A percentile compares a stretch with the other conserved stretches of the same genome.
phyloP scores from a whole-genome alignment of 2,329 filamentous ascomycete genomes.

The Cercospora berteroae region DNA sequence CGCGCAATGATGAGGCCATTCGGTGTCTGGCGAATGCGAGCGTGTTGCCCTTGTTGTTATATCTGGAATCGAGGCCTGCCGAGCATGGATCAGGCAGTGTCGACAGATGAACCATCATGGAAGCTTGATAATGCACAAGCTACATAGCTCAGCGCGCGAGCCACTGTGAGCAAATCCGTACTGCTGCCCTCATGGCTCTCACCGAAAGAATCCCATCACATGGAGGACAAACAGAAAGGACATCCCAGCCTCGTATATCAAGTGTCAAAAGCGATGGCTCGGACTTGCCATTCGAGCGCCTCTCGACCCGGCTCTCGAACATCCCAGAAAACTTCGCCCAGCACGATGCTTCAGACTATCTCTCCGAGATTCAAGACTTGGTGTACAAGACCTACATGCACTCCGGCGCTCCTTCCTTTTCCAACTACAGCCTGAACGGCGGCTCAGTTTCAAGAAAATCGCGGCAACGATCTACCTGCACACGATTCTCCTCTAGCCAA shows the following conservation, averaged over 20 bases:
- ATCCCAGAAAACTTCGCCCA: slow-evolving; percentile 61
- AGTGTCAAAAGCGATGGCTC: not conserved
- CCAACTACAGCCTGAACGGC: not conserved
- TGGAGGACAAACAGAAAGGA: not conserved
- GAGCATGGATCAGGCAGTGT: not conserved
- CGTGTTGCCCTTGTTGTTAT: not conserved
- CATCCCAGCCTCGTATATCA: not conserved
- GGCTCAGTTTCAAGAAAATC: not conserved
- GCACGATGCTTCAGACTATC: slow-evolving; percentile 78
- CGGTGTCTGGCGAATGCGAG: not conserved
- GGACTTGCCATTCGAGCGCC: not conserved
- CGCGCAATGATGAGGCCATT: not conserved
- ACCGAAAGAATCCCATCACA: not conserved
- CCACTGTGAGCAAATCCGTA: too few species aligned
- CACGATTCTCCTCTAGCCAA: not conserved
- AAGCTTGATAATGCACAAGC: not conserved
- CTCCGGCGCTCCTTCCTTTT: not conserved
- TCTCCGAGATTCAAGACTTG: slow-evolving; percentile 72
- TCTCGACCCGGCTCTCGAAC: not conserved
- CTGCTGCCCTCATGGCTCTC: not conserved
- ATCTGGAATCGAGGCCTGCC: not conserved
- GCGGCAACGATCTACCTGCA: not conserved
- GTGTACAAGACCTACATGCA: slow-evolving; percentile 48
- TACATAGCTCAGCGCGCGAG: not conserved
- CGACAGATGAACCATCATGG: not conserved